Evolutionary conservation across 208 protist genomes (phyloP), one percentile per base, ranked within the genome.

Genomic region (Strigomonas culicis): DNA sequence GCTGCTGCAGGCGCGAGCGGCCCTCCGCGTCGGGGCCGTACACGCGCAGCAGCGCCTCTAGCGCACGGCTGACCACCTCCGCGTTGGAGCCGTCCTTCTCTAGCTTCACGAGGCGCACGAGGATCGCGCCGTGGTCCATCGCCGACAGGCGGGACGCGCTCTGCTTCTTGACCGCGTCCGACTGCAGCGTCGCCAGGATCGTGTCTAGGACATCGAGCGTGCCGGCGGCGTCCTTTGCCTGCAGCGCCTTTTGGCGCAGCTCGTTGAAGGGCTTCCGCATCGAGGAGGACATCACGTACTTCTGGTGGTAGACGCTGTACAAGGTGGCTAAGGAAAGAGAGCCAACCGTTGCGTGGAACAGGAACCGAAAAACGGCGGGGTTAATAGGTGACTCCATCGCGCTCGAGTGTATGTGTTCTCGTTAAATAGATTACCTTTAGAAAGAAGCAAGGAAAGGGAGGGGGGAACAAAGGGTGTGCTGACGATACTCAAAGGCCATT

Each of bases 341-440:
- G 59, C 79, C 85, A 52, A 91, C 39, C 15, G 72, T 61, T n/a
- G 73, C 70, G 59, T 88, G 77, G 66, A 88, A 90, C 52, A 95
- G 71, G 55, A 77, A 74, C 70, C 81, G 74, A 73, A 74, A 88
- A 32, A 95, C 70, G 7, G 57, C 74, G 21, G 85, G 88, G 70
- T 90, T 89, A 52, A 95, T 90, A 0, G 88, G 88, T 11, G 88
- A 95, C 70, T 95, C 85, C 88, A 95, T 95, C 4, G 6, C 70
- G 21, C 28, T 59, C 10, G 31, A n/a, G 30, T 6, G 22, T 32
- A 21, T 59, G 8, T 41, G 13, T 60, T 36, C 27, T 30, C 6
- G 15, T 36, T 57, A 57, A n/a, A 57, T 4, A 4, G 4, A 34
- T 34, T 57, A 34, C 31, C n/a, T n/a, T n/a, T n/a, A 3, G 19